phyloP scores from a whole-genome alignment of 345 rosid species.

The Sisymbrium altissimum region DNA sequence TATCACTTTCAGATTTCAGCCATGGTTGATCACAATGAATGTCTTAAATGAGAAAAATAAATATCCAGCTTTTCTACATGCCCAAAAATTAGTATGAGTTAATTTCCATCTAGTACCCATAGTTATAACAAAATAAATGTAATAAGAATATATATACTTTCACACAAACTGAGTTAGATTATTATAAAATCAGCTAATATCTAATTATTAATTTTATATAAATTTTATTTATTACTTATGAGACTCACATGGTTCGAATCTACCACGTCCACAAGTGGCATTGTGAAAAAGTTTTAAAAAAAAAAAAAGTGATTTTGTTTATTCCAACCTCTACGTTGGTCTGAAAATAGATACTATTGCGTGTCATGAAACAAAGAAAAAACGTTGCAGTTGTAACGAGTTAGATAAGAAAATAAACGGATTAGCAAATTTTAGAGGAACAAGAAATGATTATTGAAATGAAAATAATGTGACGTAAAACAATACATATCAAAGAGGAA shows the following conservation, averaged over 20 bases:
- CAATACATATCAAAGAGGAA: conserved; percentile 1
- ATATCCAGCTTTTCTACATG: background rate
- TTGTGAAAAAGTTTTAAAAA: background rate
- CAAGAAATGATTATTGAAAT: conserved; percentile 25
- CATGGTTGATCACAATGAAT: background rate
- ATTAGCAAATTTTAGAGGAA: conserved; percentile 16
- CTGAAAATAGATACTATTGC: conserved; percentile 16
- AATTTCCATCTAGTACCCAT: background rate
- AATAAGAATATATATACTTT: background rate
- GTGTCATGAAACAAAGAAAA: conserved; percentile 6
- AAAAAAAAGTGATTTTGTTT: background rate
- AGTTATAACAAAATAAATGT: background rate
- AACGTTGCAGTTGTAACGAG: background rate
- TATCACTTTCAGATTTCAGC: background rate
- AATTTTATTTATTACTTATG: background rate
- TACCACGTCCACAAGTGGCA: background rate
- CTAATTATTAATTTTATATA: background rate
- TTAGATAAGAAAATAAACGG: conserved; percentile 28
- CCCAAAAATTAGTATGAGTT: background rate
- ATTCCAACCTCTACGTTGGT: conserved; percentile 4
- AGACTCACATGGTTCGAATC: background rate
- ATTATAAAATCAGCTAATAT: background rate
- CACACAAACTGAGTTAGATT: background rate
- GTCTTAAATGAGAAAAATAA: background rate
- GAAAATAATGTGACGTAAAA: background rate